Evolutionary conservation across 2,329 filamentous ascomycete species (phyloP), one percentile per base, ranked within the genome.

Genomic region (Neofusicoccum laricinum): DNA sequence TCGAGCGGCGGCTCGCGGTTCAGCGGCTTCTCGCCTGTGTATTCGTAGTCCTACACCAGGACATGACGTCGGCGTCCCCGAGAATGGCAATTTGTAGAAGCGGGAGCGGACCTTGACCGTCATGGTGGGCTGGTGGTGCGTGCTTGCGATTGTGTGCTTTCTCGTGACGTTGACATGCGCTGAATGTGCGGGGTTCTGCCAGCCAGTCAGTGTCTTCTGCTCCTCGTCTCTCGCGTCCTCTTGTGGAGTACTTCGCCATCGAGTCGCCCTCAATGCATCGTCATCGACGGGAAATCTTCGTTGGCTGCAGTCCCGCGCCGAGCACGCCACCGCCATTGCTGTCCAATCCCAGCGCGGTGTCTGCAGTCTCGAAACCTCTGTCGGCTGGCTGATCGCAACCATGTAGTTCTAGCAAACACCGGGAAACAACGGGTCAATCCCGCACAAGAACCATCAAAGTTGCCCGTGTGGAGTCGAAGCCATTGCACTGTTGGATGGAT

Each of bases 1-100:
- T 78, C 69, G 14, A 80, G 66, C 34, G 78, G 74, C 3, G 81
- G 81, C 69, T 84, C 81, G 58, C 80, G 75, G 67, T 83, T 83
- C 49, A 83, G 73, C 55, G 81, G 81, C 57, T 82, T 68, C 63
- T 81, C 74, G 61, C 78, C 78, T 12, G 75, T 73, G 59, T 80
- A 79, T 59, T 79, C 76, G 38, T 51, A 53, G 34, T 43, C 19
- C 59, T 63, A 43, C 46, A 12, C 11, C 36, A 38, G 5, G 8
- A 8, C 17, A 41, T 63, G 55, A 61, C 59, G n/a, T 46, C 55
- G 19, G 25, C 25, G 21, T 61, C 17, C 14, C 41, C 34, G 17
- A 15, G 64, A 50, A 11, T 32, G 51, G 57, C 25, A 53, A 57
- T 19, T 55, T 21, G 61, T 17, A 59, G 58, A 62, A 15, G 7